phyloP scores from a whole-genome alignment of 257 asterid species.

The Fraxinus anomala region DNA sequence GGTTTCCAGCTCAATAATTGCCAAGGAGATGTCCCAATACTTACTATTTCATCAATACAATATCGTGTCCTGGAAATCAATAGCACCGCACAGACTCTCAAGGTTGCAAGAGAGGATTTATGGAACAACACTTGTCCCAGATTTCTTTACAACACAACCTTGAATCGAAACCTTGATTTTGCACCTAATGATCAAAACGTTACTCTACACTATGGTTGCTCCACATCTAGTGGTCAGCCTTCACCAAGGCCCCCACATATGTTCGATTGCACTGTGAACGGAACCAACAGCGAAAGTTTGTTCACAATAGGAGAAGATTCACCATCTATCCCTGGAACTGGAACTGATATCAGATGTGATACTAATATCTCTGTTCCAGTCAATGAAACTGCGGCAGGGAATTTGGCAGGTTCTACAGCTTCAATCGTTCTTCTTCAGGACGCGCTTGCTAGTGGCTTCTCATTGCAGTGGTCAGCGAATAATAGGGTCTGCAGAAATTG shows the following conservation, averaged over 20 bases:
- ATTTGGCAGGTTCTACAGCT: neutral
- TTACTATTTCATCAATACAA: slow-evolving; percentile 21
- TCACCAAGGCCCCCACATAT: neutral
- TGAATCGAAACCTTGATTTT: slow-evolving; percentile 23
- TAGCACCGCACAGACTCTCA: neutral
- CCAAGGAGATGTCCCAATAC: slow-evolving; percentile 2
- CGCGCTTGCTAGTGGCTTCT: slow-evolving; percentile 48
- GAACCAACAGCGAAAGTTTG: neutral
- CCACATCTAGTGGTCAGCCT: neutral
- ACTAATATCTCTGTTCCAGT: slow-evolving; percentile 35
- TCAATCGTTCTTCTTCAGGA: neutral
- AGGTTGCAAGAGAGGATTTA: slow-evolving; percentile 52
- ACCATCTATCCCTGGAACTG: neutral
- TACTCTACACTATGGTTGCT: slow-evolving; percentile 51
- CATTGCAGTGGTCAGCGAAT: slow-evolving; percentile 44
- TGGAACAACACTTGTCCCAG: slow-evolving; percentile 29
- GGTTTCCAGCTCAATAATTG: slow-evolving; percentile 51
- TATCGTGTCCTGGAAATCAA: slow-evolving; percentile 31
- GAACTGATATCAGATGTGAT: neutral
- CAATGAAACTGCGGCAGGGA: slow-evolving; percentile 4
- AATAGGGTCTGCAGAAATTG: slow-evolving; percentile 34
- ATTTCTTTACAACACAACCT: slow-evolving; percentile 19
- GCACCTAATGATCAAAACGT: slow-evolving; percentile 33
- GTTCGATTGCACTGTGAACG: slow-evolving; percentile 19
- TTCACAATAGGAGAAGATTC: neutral